Conservation (phyloP, 768 basidiomycete genomes). For the Mycena pura region DNA sequence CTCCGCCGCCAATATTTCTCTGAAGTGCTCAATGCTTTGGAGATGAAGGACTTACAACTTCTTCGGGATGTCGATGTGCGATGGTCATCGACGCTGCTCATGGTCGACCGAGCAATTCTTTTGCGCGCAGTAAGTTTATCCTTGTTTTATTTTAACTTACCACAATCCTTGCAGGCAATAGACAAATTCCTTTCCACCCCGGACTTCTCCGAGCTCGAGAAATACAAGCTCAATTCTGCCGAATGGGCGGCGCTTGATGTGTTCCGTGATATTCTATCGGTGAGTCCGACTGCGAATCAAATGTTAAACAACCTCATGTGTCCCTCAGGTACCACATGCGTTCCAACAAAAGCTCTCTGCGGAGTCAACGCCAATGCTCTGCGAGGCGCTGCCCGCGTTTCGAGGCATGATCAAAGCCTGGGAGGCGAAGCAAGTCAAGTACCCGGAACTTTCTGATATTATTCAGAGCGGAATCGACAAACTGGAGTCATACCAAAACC, state of each 20-base stretch:
- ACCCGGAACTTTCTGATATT: constrained; percentile 14
- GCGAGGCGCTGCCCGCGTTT: constrained; percentile 28
- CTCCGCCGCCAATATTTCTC: constrained; percentile 23
- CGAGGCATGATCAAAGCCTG: constrained; percentile 24
- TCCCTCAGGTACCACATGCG: constrained; percentile 32
- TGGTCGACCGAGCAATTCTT: constrained; percentile 36
- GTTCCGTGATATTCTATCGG: constrained; percentile 33
- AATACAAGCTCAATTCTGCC: constrained; percentile 24
- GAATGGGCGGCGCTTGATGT: constrained; percentile 36
- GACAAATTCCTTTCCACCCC: constrained; percentile 27
- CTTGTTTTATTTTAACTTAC: constrained; percentile 16
- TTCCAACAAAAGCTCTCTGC: constrained; percentile 32
- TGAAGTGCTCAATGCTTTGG: constrained; percentile 9
- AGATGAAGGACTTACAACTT: constrained; percentile 32
- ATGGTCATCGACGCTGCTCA: constrained; percentile 40
- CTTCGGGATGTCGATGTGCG: constrained; percentile 36
- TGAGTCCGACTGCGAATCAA: constrained; percentile 16
- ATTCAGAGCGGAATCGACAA: constrained; percentile 29
- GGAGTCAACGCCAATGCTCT: constrained; percentile 32
- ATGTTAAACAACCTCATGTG: background rate
- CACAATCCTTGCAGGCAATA: constrained; percentile 30
- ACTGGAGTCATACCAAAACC: constrained; percentile 19
- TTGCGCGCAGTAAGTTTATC: constrained; percentile 29
- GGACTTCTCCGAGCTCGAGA: constrained; percentile 33
- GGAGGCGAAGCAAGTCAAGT: constrained; percentile 13